phyloP scores from a whole-genome alignment of 1,284 basidiomycete species.

The Cutaneotrichosporon sp. region DNA sequence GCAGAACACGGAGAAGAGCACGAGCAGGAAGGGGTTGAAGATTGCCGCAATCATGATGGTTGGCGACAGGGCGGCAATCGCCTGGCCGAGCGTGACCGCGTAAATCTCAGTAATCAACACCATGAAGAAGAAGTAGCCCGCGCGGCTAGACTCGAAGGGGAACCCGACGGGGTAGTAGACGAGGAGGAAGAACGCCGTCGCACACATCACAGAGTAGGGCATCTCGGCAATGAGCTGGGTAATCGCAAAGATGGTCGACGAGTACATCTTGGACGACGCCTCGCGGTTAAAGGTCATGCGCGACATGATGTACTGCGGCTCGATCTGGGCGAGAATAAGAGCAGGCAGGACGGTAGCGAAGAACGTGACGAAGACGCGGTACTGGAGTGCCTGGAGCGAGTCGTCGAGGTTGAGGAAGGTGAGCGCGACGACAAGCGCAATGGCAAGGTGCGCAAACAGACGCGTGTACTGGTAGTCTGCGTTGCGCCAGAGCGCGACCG shows the following conservation, averaged over 20 bases:
- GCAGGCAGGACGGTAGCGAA: conserved; percentile 44
- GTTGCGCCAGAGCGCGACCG: conserved; percentile 73
- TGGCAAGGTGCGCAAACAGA: conserved; percentile 68
- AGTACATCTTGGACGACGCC: conserved; percentile 52
- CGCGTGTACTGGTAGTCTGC: conserved; percentile 64
- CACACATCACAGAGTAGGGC: conserved; percentile 58
- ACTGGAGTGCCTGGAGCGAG: conserved; percentile 69
- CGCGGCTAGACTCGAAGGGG: conserved; percentile 28
- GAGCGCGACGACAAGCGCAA: conserved; percentile 73
- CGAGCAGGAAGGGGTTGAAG: conserved; percentile 70
- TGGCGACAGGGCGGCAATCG: conserved; percentile 63
- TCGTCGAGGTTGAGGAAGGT: conserved; percentile 74
- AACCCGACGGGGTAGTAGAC: conserved; percentile 44
- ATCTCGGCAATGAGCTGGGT: conserved; percentile 76
- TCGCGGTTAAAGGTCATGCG: conserved; percentile 57
- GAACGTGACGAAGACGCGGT: conserved; percentile 63
- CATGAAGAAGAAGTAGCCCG: conserved; percentile 54
- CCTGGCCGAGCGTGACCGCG: conserved; percentile 67
- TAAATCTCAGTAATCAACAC: conserved; percentile 69
- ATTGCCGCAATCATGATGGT: conserved; percentile 64
- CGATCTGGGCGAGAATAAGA: conserved; percentile 53
- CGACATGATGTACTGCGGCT: conserved; percentile 79
- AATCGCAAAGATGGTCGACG: conserved; percentile 62
- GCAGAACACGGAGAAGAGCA: conserved; percentile 66
- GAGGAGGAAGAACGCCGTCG: conserved; percentile 66